Evolutionary conservation across 2,329 filamentous ascomycete genomes (phyloP), one percentile per base, ranked within the genome.

Genomic region (Talaromyces atroroseus): DNA sequence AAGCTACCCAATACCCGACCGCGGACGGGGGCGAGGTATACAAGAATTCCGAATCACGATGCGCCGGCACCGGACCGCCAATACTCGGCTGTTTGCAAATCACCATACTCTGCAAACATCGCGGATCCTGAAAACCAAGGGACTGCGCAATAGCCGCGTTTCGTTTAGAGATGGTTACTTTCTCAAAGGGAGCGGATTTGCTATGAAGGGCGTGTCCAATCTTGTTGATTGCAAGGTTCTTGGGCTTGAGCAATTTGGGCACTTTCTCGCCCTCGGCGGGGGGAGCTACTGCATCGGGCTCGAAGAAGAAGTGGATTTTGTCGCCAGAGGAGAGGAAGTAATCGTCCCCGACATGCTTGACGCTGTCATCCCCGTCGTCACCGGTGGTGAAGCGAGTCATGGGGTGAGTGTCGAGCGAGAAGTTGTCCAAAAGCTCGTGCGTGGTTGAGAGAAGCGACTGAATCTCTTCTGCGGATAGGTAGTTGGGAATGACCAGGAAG

Each of bases 81-180:
- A 97, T 96, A 74, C 95, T 90, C 21, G 94, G 92, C 75, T 96
- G 92, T 74, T 99, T 99, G 82, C 91, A 96, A 65, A 99, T 97
- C 26, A 97, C 81, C 94, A 99, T 99, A 71, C 88, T 94, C 78
- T 99, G 94, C 52, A 99, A 78, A 5, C 87, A 80, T 20, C 87
- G 79, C 1, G 92, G 89, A 70, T 95, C 89, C 4, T 63, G 65
- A 76, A 91, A 96, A 2, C 87, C 87, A 11, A 96, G 78, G 8
- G 81, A 80, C 46, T 77, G 76, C 1, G 91, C 90, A 14, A 96
- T 84, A 5, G 79, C 82, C 0, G 72, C 79, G 70, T 83, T 87
- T 58, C 70, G 72, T 29, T 53, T 64, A 52, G 58, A 71, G 18
- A 68, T 78, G 0, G 80, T 79, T 34, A 80, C 70, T 24, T 68